Evolutionary conservation across 2,329 filamentous ascomycete genomes (phyloP), one percentile per base, ranked within the genome.

Genomic region (Alternaria incomplexa): DNA sequence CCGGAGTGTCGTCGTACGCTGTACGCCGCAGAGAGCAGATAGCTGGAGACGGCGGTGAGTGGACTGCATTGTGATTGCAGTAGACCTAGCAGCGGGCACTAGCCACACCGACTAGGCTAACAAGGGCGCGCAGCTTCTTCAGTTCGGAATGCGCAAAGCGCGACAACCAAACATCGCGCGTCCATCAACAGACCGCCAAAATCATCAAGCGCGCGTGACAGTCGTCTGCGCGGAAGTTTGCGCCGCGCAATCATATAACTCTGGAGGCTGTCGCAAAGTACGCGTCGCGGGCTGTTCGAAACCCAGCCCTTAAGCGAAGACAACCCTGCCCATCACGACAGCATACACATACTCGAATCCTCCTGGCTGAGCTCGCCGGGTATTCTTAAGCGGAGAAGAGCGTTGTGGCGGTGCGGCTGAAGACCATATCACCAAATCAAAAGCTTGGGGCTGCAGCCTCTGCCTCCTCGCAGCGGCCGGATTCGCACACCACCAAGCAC

Each of bases 371-470:
- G 48, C 48, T 56, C 53, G 56, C 60, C 59, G 58, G 50, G 15
- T 56, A 40, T 53, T 60, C 26, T 32, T 22, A 47, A 56, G 52
- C 62, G 60, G 51, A 58, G 52, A 47, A 62, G 32, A 53, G 56
- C 32, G 46, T 25, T 53, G 65, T 69, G 65, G 67, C 61, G 65
- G 63, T 64, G 67, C 58, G 30, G 48, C 30, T 66, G 61, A 60
- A 66, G 53, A 58, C 28, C 32, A 50, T 51, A 56, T 54, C 56
- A 51, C 53, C 52, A 46, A 22, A 30, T 25, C 15, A 28, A 45
- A 54, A 50, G 47, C 65, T 58, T 58, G 60, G 62, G 46, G 28
- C 45, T 20, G 56, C 30, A 43, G 20, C 45, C 40, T 63, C 36
- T 58, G 55, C 36, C 46, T 36, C 43, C 45, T 46, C 52, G 26